phyloP scores from a whole-genome alignment of 2,329 filamentous ascomycete genomes.

The Colletotrichum chrysophilum region DNA sequence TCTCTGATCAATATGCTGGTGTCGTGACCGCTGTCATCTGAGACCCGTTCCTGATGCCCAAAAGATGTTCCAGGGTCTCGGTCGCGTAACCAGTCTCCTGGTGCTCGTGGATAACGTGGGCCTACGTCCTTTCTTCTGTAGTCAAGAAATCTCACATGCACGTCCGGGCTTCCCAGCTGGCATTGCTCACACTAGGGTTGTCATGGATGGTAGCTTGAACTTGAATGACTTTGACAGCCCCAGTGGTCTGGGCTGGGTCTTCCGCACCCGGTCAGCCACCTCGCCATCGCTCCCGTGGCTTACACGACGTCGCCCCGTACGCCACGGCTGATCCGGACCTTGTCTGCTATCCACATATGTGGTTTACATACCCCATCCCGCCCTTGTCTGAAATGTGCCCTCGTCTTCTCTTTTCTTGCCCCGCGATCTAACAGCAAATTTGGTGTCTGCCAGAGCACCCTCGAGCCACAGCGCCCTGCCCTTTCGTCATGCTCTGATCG shows the following conservation, averaged over 20 bases:
- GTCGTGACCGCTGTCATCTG: not conserved
- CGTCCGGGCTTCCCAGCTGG: not conserved
- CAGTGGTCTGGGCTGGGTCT: conserved; percentile 1
- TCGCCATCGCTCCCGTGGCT: conserved; percentile 11
- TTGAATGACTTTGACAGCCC: not conserved
- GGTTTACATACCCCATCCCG: not conserved
- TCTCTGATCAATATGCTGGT: not conserved
- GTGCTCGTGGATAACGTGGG: not conserved
- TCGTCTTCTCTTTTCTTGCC: not conserved
- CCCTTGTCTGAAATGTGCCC: not conserved
- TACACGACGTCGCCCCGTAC: conserved; percentile 4
- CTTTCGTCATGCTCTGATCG: not conserved
- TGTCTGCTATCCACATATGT: not conserved
- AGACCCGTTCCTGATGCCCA: not conserved
- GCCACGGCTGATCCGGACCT: not conserved
- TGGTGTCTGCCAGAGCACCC: not conserved
- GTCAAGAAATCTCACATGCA: not conserved
- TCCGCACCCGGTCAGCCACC: conserved; percentile 10
- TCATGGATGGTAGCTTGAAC: not conserved
- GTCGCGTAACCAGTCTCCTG: not conserved
- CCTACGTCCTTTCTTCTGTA: not conserved
- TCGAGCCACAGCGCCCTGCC: not conserved
- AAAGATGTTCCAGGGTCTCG: not conserved
- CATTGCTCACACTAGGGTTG: not conserved
- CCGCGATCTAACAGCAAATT: not conserved